Evolutionary conservation across 257 asterid species (phyloP).

Genomic region (Vinca minor): DNA sequence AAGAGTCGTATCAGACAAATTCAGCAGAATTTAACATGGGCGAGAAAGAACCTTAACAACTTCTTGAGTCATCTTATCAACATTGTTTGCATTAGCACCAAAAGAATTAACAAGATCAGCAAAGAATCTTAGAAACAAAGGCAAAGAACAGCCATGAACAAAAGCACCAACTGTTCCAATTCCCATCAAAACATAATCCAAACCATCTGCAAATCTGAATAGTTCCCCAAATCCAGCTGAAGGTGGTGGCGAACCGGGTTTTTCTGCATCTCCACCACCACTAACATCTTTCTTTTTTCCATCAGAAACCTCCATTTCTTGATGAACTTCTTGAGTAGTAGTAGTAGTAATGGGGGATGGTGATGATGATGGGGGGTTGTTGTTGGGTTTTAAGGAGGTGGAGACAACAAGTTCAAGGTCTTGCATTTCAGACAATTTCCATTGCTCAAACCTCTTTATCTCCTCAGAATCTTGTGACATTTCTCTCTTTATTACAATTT

Average conservation of each 20-base stretch:
- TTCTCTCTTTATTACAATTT: too few species aligned
- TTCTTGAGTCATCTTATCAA: conserved; percentile 92
- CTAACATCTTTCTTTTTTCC: conserved; percentile 27
- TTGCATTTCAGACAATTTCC: conserved; percentile 76
- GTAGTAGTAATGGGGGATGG: too few species aligned
- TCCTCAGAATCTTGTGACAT: conserved; percentile 51
- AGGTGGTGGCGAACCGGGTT: conserved; percentile 40
- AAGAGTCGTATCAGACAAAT: too few species aligned
- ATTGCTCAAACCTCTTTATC: conserved; percentile 57
- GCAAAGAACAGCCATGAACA: conserved; percentile 89
- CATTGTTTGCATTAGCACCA: conserved; percentile 80
- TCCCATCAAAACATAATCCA: conserved; percentile 67
- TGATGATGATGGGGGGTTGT: conserved; percentile 14
- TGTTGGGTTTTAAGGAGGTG: conserved; percentile 32
- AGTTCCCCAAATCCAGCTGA: conserved; percentile 51
- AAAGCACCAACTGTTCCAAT: conserved; percentile 88
- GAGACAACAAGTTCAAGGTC: conserved; percentile 57
- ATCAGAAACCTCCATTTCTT: conserved; percentile 44
- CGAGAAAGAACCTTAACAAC: conserved; percentile 30
- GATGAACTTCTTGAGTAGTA: too few species aligned
- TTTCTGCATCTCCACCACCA: conserved; percentile 36
- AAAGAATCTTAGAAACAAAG: conserved; percentile 86
- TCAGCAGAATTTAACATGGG: too few species aligned
- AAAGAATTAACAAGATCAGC: conserved; percentile 99
- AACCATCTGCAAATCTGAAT: conserved; percentile 83